A percentile compares a stretch with the other conserved stretches of the same genome.
Evolutionary conservation across 768 basidiomycete species (phyloP).

Genomic region (Thelephora ganbajun): DNA sequence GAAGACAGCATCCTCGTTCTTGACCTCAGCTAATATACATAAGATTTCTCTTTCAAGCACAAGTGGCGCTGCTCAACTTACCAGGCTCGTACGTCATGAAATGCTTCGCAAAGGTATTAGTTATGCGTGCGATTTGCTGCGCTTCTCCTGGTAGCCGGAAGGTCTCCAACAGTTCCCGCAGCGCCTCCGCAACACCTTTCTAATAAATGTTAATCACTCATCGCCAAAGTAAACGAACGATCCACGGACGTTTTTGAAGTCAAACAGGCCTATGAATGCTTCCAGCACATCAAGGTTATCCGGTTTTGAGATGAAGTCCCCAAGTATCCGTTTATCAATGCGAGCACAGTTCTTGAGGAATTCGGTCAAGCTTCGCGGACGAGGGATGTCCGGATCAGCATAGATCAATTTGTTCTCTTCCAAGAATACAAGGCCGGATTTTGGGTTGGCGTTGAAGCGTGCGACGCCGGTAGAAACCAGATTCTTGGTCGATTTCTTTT

Average conservation of each 20-base stretch:
- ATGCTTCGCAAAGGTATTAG: slow-evolving; percentile 85
- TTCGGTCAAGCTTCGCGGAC: slow-evolving; percentile 56
- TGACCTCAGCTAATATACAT: slow-evolving; percentile 57
- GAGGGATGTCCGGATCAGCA: slow-evolving; percentile 36
- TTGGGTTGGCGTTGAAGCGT: slow-evolving; percentile 89
- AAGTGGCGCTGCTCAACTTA: slow-evolving; percentile 14
- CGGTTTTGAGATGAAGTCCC: slow-evolving; percentile 84
- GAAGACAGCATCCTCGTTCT: slow-evolving; percentile 84
- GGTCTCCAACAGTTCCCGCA: slow-evolving; percentile 86
- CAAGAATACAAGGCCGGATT: slow-evolving; percentile 76
- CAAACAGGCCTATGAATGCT: slow-evolving; percentile 79
- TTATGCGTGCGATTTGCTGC: slow-evolving; percentile 87
- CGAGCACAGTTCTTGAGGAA: slow-evolving; percentile 78
- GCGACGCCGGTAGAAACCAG: slow-evolving; percentile 71
- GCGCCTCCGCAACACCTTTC: slow-evolving; percentile 92
- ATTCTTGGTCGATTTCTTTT: slow-evolving; percentile 75
- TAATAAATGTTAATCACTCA: slow-evolving; percentile 16
- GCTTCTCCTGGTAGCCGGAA: slow-evolving; percentile 93
- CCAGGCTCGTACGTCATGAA: slow-evolving; percentile 83
- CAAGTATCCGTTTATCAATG: slow-evolving; percentile 85
- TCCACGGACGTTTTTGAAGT: slow-evolving; percentile 70
- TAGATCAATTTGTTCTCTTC: slow-evolving; percentile 90
- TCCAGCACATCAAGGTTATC: slow-evolving; percentile 77
- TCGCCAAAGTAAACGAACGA: neutral
- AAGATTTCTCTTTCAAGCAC: neutral